These are phyloP conservation scores for Sanghuangporus sanghuang DNA, from an alignment of 1,284 basidiomycete genomes.

Conservation along the genomic window DNA sequence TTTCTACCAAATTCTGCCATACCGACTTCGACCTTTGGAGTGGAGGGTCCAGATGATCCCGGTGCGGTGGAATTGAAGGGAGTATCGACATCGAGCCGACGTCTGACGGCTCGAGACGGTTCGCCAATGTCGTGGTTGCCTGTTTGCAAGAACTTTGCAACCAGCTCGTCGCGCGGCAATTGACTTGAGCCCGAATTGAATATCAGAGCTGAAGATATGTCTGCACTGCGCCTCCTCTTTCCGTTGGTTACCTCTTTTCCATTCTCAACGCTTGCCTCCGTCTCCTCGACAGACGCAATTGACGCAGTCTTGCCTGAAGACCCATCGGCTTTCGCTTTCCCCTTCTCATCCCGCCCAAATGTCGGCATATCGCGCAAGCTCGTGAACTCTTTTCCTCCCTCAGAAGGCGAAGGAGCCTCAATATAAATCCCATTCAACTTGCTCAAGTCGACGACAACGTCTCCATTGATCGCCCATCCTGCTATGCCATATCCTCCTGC, in stretches of 20 bases:
- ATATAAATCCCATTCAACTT: constrained; percentile 63
- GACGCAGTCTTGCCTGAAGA: background rate
- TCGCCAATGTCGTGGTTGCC: constrained; percentile 21
- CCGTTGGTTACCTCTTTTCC: background rate
- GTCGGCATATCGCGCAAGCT: constrained; percentile 47
- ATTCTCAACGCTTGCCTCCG: background rate
- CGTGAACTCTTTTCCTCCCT: constrained; percentile 41
- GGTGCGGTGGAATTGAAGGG: background rate
- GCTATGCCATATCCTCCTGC: constrained; percentile 87
- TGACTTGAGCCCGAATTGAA: background rate
- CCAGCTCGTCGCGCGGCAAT: constrained; percentile 34
- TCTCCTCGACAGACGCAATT: background rate
- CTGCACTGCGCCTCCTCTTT: constrained; percentile 13
- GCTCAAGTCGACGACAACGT: constrained; percentile 76
- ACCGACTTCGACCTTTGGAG: background rate
- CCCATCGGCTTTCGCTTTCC: constrained; percentile 45
- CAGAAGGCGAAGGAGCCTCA: constrained; percentile 40
- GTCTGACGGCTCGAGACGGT: constrained; percentile 38
- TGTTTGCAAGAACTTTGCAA: constrained; percentile 49
- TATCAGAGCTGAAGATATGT: background rate
- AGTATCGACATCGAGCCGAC: constrained; percentile 32
- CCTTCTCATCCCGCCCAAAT: constrained; percentile 24
- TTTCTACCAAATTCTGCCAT: too few species aligned
- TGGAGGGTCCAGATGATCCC: background rate
- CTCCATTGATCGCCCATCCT: constrained; percentile 82